Evolutionary conservation across 1,284 basidiomycete genomes (phyloP).

Genomic region (Puccinia coronata): DNA sequence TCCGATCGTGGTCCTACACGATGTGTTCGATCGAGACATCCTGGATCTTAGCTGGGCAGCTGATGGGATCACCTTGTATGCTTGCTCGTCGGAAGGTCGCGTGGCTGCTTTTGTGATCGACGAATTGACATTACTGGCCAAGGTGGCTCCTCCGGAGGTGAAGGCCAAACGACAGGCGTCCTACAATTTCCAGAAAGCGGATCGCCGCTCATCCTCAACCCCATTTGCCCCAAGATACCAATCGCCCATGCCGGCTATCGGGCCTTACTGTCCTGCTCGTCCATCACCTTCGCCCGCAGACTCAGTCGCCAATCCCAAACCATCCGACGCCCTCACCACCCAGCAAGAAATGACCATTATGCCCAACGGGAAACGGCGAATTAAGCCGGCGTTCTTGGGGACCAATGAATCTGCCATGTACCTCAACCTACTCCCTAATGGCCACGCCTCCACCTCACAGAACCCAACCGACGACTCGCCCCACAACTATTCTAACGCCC

Average conservation of each 20-base stretch:
- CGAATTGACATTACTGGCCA: slow-evolving; percentile 75
- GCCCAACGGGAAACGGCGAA: slow-evolving; percentile 67
- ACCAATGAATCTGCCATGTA: slow-evolving; percentile 44
- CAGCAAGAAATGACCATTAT: slow-evolving; percentile 59
- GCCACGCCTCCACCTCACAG: slow-evolving; percentile 7
- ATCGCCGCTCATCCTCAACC: slow-evolving; percentile 22
- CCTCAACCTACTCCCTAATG: slow-evolving; percentile 1
- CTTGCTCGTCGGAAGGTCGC: slow-evolving; percentile 92
- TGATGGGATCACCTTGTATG: slow-evolving; percentile 88
- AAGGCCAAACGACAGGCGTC: slow-evolving; percentile 76
- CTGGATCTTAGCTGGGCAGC: slow-evolving; percentile 92
- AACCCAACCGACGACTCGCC: background rate
- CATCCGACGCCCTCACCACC: slow-evolving; percentile 39
- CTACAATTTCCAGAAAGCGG: slow-evolving; percentile 67
- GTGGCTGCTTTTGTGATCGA: slow-evolving; percentile 79
- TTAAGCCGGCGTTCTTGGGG: slow-evolving; percentile 64
- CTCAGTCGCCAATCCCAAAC: slow-evolving; percentile 49
- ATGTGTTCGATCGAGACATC: slow-evolving; percentile 90
- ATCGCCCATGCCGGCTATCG: slow-evolving; percentile 50
- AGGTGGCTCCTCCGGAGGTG: slow-evolving; percentile 72
- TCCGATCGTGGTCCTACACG: slow-evolving; percentile 86
- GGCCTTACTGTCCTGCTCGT: slow-evolving; percentile 53
- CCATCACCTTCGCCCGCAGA: slow-evolving; percentile 47
- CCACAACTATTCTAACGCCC: no score
- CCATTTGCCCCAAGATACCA: slow-evolving; percentile 3